Conservation (phyloP, 1,284 basidiomycete genomes). For the Puccinia novopanici region DNA sequence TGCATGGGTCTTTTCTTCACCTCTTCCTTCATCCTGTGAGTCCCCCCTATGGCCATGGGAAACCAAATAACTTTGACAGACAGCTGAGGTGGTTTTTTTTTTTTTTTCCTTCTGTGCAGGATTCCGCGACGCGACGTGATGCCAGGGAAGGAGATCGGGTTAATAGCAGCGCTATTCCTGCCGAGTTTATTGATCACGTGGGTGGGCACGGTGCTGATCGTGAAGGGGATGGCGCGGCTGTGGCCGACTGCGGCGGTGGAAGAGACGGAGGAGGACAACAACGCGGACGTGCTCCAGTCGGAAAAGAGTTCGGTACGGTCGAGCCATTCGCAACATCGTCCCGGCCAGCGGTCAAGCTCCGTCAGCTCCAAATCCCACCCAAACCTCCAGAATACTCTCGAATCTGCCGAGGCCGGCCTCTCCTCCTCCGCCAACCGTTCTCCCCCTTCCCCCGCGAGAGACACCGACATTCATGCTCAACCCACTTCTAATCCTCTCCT, state of each 20-base stretch:
- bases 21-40: conserved; percentile 50
- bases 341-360: not conserved
- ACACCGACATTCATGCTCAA: too few species aligned
- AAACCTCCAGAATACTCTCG: not conserved
- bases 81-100: not conserved
- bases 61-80: not conserved
- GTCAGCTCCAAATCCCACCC: not conserved
- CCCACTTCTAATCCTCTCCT: too few species aligned
- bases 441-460: too few species aligned
- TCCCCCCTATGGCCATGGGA: not conserved
- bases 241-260: not conserved
- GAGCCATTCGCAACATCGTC: not conserved
- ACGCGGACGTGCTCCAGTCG: conserved; percentile 12
- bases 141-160: conserved; percentile 44
- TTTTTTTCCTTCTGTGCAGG: not conserved
- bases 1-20: conserved; percentile 50
- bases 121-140: conserved; percentile 41
- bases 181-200: conserved; percentile 38
- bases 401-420: not conserved
- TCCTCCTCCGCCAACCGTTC: too few species aligned
- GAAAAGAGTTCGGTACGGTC: not conserved
- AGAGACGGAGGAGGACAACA: conserved; percentile 32
- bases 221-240: conserved; percentile 18
- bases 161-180: conserved; percentile 36
- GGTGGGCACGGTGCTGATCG: conserved; percentile 40